Percentiles rank a stretch among this genome's conserved stretches.
phyloP scores from a whole-genome alignment of 2,329 filamentous ascomycete genomes.

The Alternaria tenuissima region DNA sequence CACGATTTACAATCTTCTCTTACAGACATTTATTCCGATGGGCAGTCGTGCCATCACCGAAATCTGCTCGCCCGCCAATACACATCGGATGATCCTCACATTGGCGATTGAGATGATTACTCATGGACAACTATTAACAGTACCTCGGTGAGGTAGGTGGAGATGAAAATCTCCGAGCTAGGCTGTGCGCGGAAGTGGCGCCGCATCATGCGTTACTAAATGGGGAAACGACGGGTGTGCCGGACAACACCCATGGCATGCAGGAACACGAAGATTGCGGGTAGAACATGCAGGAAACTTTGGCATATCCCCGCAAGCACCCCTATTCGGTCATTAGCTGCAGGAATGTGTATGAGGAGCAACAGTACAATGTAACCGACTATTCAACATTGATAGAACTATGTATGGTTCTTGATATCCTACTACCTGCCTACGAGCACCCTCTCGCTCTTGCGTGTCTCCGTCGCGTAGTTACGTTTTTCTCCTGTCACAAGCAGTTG shows the following conservation, averaged over 20 bases:
- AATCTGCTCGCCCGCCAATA: not conserved
- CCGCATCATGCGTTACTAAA: not conserved
- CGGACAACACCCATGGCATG: not conserved
- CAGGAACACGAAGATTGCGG: slow-evolving; percentile 1
- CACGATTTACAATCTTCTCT: not conserved
- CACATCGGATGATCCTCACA: not conserved
- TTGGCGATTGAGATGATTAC: not conserved
- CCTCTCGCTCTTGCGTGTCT: slow-evolving; percentile 32
- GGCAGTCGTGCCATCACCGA: not conserved
- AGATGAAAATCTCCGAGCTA: slow-evolving; percentile 2
- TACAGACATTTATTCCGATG: not conserved
- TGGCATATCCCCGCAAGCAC: not conserved
- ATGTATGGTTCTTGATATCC: not conserved
- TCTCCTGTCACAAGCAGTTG: slow-evolving; percentile 28
- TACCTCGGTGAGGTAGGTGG: slow-evolving; percentile 1
- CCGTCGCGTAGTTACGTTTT: slow-evolving; percentile 33
- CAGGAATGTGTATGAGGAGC: not conserved
- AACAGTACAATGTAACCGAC: not conserved
- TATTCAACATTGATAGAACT: not conserved
- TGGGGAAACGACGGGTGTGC: not conserved
- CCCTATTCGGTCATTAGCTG: not conserved
- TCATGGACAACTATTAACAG: not conserved
- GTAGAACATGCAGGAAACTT: not conserved
- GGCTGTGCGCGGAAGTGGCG: slow-evolving; percentile 3
- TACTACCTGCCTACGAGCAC: slow-evolving; percentile 8